Conservation (phyloP, 441 rosid species). For the Melastoma candidum region DNA sequence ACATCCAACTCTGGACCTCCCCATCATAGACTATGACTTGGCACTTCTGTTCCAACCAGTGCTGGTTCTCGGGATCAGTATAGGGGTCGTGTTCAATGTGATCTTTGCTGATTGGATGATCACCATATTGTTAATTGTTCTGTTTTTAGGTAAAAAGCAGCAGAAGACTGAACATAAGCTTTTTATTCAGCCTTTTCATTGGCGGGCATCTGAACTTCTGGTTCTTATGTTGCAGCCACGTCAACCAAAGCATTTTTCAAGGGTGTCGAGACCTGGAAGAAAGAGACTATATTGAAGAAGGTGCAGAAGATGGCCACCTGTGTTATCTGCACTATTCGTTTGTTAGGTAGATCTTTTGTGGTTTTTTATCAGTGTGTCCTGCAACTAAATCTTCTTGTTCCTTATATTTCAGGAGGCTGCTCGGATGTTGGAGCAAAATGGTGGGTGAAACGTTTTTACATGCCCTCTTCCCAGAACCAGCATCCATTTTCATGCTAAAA, state of each 20-base stretch:
- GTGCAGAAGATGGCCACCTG: not conserved
- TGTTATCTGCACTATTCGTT: too few species aligned
- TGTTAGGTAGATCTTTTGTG: too few species aligned
- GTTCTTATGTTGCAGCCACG: not conserved
- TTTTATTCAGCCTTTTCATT: not conserved
- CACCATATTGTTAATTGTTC: constrained; percentile 5
- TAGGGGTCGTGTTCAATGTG: constrained; percentile 5
- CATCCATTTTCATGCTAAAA: too few species aligned
- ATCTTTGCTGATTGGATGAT: constrained; percentile 12
- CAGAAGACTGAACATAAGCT: not conserved
- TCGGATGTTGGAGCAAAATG: constrained; percentile 1
- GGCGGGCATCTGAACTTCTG: not conserved
- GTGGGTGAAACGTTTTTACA: not conserved
- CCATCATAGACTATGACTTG: constrained; percentile 13
- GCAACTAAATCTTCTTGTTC: not conserved
- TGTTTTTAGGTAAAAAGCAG: constrained; percentile 1
- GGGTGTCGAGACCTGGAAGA: constrained; percentile 12
- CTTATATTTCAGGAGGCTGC: constrained; percentile 6
- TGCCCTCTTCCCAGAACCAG: too few species aligned
- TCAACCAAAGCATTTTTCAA: constrained; percentile 13
- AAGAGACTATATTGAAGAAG: constrained; percentile 4
- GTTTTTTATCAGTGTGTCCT: too few species aligned
- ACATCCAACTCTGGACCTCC: constrained; percentile 11
- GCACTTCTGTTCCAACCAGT: constrained; percentile 7
- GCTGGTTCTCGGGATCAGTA: constrained; percentile 11